Base-by-base conservation (phyloP, 768 basidiomycete species). In the Tremella mesenterica region DNA sequence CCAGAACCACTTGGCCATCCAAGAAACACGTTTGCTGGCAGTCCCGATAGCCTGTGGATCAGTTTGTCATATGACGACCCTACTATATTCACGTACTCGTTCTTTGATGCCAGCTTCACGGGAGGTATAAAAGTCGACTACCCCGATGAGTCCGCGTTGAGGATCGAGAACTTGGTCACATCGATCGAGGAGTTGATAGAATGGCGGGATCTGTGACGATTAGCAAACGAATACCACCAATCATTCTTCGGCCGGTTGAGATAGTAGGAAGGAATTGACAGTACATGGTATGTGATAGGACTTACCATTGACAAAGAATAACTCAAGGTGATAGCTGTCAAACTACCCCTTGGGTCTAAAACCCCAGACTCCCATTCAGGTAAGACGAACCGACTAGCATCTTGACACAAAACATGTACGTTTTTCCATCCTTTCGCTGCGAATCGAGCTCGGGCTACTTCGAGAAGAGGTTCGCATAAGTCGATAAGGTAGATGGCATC, bases 1-100 rank as follows among this genome's bases (percentile, higher is more conserved):
- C 85, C 85, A 86, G 75, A 86, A 86, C 81, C 82, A 81, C 3
- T 84, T 77, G n/a, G 79, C 78, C 44, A 82, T 74, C 82, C 82
- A 86, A 0, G 63, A 80, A 75, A 71, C 81, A 77, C 69, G 79
- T 76, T 81, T 81, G 56, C 79, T 80, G 21, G 76, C 76, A 0
- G 81, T 81, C 1, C 83, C 83, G 31, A 85, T 83, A 0, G 82
- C 80, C 67, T 79, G 13, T 81, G 16, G 8, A 4, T 54, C 18
- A 53, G 44, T 49, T 54, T 38, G 26, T 38, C 23, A 41, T 4
- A 5, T 18, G 38, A n/a, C 23, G 38, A 41, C 38, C 38, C 38
- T 14, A 2, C 12, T 9, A 9, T 38, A 8, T 33, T 16, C 14
- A 48, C 66, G 46, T 41, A 65, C 67, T 30, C 64, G 27, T 31